phyloP scores from a whole-genome alignment of 768 basidiomycete species.

The Tricholoma matsutake region DNA sequence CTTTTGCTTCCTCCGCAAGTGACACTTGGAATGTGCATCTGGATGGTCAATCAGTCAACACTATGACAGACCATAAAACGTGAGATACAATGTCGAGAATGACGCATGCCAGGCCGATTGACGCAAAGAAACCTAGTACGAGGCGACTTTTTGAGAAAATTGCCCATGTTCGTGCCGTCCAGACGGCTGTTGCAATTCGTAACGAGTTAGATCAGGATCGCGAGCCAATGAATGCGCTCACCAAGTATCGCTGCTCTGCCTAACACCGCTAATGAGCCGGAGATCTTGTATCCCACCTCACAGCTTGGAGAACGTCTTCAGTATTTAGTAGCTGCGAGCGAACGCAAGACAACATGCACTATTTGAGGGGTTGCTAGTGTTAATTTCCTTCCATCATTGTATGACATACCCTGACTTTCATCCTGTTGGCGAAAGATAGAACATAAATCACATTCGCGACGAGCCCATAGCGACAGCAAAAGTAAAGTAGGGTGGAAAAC shows the following conservation, averaged over 20 bases:
- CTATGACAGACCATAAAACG: neutral
- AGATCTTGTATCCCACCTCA: neutral
- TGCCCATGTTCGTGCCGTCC: conserved; percentile 20
- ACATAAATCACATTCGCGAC: conserved; percentile 25
- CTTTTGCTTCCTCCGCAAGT: no score
- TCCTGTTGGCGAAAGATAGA: conserved; percentile 14
- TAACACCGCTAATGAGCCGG: neutral
- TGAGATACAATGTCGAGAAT: neutral
- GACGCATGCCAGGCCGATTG: neutral
- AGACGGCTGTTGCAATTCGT: neutral
- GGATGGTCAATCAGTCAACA: neutral
- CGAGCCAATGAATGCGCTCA: neutral
- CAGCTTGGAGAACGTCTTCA: neutral
- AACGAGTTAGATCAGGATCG: neutral
- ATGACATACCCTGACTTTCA: neutral
- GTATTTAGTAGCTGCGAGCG: no score
- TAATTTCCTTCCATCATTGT: no score
- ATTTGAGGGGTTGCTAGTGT: no score
- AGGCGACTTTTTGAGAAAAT: conserved; percentile 20
- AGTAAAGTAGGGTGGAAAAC: conserved; percentile 22
- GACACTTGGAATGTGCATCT: no score
- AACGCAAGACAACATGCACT: no score
- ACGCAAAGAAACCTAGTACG: conserved; percentile 20
- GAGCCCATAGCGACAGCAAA: conserved; percentile 26
- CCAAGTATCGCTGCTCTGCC: neutral